Conservation (phyloP, 768 basidiomycete genomes). For the Pleurotus citrinopileatus region DNA sequence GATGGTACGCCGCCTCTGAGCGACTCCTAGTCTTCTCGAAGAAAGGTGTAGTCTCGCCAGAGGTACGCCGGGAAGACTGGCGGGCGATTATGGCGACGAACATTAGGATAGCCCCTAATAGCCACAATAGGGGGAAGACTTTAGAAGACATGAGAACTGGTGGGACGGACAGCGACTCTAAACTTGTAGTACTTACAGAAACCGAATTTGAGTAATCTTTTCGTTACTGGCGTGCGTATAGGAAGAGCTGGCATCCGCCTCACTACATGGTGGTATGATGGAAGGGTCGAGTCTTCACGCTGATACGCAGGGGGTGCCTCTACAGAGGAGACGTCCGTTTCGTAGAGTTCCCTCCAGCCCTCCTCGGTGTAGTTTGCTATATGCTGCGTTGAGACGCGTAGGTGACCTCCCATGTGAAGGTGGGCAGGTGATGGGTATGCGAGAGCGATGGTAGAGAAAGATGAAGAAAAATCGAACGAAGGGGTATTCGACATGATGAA, state of each 20-base stretch:
- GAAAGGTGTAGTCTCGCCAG: not conserved
- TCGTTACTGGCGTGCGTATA: constrained; percentile 2
- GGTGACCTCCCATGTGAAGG: constrained; percentile 5
- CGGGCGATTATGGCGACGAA: constrained; percentile 4
- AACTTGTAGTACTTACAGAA: not conserved
- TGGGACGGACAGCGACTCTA: too few species aligned
- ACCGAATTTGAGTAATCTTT: constrained; percentile 5
- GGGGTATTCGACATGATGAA: constrained; percentile 8
- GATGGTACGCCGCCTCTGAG: not conserved
- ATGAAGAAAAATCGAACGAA: constrained; percentile 4
- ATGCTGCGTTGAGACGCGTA: not conserved
- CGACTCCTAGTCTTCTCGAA: not conserved
- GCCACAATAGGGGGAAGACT: constrained; percentile 8
- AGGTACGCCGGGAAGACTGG: not conserved
- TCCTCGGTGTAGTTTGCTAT: not conserved
- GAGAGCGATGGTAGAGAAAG: not conserved
- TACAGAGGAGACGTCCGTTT: not conserved
- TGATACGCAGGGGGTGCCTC: constrained; percentile 9
- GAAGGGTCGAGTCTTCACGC: constrained; percentile 7
- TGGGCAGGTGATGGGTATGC: constrained; percentile 7
- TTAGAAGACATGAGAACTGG: not conserved
- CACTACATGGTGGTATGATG: constrained; percentile 6
- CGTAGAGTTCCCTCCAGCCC: constrained; percentile 7
- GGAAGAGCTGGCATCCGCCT: not conserved
- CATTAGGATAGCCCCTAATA: constrained; percentile 2